Conservation (phyloP, 345 rosid genomes). For the Citrus hindsii region DNA sequence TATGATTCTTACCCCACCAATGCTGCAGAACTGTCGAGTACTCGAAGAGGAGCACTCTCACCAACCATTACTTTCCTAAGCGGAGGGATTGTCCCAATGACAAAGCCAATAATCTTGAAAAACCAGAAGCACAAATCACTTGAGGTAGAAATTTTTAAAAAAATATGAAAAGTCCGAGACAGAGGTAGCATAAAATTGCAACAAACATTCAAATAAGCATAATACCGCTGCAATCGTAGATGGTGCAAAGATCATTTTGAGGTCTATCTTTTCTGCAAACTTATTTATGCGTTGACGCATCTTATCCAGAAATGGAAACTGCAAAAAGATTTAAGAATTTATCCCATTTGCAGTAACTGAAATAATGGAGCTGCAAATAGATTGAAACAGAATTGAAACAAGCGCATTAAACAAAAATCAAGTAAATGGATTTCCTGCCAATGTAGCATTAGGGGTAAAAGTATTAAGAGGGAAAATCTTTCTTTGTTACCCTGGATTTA, state of each 20-base stretch:
- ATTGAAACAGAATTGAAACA: neutral
- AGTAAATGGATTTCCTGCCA: neutral
- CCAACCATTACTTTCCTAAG: conserved; percentile 30
- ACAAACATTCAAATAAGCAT: neutral
- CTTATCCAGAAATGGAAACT: conserved; percentile 24
- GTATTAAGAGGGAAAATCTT: neutral
- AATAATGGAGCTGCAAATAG: neutral
- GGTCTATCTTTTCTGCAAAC: conserved; percentile 19
- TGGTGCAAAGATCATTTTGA: conserved; percentile 35
- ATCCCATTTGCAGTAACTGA: neutral
- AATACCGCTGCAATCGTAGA: conserved; percentile 43
- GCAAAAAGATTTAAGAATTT: neutral
- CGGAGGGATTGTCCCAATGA: conserved; percentile 31
- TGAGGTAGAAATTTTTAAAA: neutral
- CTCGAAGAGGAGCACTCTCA: conserved; percentile 34
- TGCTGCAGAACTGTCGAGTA: conserved; percentile 25
- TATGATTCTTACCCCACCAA: conserved; percentile 30
- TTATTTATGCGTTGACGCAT: conserved; percentile 5
- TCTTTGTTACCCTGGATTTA: neutral
- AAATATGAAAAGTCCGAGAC: neutral
- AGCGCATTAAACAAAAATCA: neutral
- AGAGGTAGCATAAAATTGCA: neutral
- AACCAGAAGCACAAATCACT: neutral
- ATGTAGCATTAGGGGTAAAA: neutral
- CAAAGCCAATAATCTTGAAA: conserved; percentile 35